A percentile compares a stretch with the other conserved stretches of the same genome.
These are phyloP conservation scores for Fraxinus pennsylvanica DNA, from an alignment of 257 asterid genomes.

Conservation along the genomic window DNA sequence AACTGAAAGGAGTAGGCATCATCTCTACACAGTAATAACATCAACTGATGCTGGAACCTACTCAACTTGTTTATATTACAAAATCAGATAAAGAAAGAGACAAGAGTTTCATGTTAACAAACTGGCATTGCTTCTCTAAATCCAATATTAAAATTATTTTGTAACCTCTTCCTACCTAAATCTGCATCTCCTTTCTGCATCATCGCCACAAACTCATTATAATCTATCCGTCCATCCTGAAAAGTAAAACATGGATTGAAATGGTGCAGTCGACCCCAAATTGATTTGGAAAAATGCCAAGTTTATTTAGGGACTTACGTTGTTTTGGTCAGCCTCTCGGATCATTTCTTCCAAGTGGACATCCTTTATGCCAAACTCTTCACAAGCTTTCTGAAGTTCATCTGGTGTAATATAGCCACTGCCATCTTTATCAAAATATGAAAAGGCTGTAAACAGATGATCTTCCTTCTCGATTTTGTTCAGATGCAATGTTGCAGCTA, in stretches of 20 bases:
- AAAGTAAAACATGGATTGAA: neutral
- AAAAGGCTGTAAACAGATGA: conserved; percentile 33
- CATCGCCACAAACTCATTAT: conserved; percentile 34
- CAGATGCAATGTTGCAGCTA: conserved; percentile 34
- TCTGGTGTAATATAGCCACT: conserved; percentile 38
- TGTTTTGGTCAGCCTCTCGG: conserved; percentile 38
- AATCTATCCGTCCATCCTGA: conserved; percentile 40
- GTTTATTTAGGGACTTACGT: conserved; percentile 20
- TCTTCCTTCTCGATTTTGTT: conserved; percentile 35
- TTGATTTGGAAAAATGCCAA: too few species aligned
- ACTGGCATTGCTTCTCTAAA: conserved; percentile 25
- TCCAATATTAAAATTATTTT: conserved; percentile 23
- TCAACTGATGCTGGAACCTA: neutral
- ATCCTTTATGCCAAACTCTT: conserved; percentile 34
- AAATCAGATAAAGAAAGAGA: neutral
- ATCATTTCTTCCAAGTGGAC: conserved; percentile 35
- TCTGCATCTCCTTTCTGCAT: conserved; percentile 35
- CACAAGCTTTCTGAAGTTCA: conserved; percentile 37
- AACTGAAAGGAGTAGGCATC: too few species aligned
- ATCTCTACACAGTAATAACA: too few species aligned
- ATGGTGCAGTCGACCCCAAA: too few species aligned
- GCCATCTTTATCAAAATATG: conserved; percentile 39
- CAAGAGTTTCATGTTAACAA: conserved; percentile 9
- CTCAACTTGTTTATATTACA: neutral
- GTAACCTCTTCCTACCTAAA: conserved; percentile 19